Base-by-base conservation (phyloP, 352 stramenopile species). In the Peronospora destructor region DNA sequence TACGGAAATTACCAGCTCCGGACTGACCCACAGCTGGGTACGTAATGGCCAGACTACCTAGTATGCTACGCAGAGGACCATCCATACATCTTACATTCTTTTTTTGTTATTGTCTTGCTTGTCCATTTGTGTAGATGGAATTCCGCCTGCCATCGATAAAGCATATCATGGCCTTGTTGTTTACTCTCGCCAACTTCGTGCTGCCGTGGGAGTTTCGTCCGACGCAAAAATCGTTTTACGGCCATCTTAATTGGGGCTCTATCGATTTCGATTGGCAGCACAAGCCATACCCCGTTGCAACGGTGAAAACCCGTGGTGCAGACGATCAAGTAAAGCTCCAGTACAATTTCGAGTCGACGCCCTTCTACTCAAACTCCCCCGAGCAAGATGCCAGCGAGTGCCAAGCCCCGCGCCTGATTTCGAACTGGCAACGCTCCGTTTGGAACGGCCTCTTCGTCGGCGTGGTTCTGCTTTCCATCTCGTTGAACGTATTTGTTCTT, bases 11-110 rank as follows among this genome's bases (percentile, higher is more conserved):
- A 97, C 91, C 3, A 97, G 87, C 37, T 95, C 81, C 11, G 91
- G 91, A 19, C 85, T 97, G 81, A 97, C 91, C 4, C 90, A 98
- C 56, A 95, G 87, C 28, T 98, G 92, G 87, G 74, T 85, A 69
- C 16, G 65, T 64, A 12, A 16, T 45, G 11, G 8, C 19, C 23
- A 16, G 26, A 1, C 23, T 19, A 11, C 19, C 19, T 21, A n/a
- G n/a, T n/a, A n/a, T n/a, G 1, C 3, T 21, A 21, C 19, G 19
- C 19, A 21, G 19, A 21, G 19, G n/a, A n/a, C 3, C 19, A 21
- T 21, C 19, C 19, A 21, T 21, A 1, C 1, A 37, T 19, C n/a
- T 37, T 19, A 37, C 33, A 37, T 19, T 42, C 0, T 12, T 35
- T 4, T 30, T 40, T 6, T 23, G n/a, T 40, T 11, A 1, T 23